Conservation (phyloP, 1,284 basidiomycete species). For the Ceratobasidium sp. region DNA sequence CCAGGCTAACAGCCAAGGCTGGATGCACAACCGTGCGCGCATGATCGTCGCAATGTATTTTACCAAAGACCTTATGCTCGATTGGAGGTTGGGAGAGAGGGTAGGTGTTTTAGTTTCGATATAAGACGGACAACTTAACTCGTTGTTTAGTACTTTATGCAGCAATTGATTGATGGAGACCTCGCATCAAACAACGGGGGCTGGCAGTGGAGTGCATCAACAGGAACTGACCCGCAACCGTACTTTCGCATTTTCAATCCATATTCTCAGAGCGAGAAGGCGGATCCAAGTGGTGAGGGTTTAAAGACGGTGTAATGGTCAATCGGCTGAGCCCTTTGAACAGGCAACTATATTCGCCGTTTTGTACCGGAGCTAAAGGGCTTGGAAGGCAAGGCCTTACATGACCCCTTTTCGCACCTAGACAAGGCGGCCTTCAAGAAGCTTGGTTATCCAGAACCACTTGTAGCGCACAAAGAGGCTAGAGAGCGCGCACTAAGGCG, state of each 20-base stretch:
- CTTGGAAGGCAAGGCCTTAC: constrained; percentile 64
- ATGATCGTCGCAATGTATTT: constrained; percentile 90
- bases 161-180: constrained; percentile 87
- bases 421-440: constrained; percentile 69
- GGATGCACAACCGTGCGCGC: constrained; percentile 84
- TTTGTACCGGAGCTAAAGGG: constrained; percentile 87
- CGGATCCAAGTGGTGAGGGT: constrained; percentile 25
- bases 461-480: constrained; percentile 81
- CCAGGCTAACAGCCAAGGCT: constrained; percentile 78
- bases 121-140: not conserved
- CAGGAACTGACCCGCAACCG: constrained; percentile 81
- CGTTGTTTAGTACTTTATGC: constrained; percentile 77
- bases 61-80: constrained; percentile 87
- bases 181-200: constrained; percentile 89
- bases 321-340: constrained; percentile 59
- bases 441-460: constrained; percentile 79
- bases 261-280: constrained; percentile 68
- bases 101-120: constrained; percentile 51
- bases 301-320: too few species aligned
- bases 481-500: constrained; percentile 79
- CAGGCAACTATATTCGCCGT: constrained; percentile 87
- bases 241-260: constrained; percentile 88
- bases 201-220: constrained; percentile 66
- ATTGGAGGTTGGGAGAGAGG: constrained; percentile 87
- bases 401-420: constrained; percentile 53